Conservation (phyloP, 108 stramenopile species). For the Pseudonitzschia multistriata region DNA sequence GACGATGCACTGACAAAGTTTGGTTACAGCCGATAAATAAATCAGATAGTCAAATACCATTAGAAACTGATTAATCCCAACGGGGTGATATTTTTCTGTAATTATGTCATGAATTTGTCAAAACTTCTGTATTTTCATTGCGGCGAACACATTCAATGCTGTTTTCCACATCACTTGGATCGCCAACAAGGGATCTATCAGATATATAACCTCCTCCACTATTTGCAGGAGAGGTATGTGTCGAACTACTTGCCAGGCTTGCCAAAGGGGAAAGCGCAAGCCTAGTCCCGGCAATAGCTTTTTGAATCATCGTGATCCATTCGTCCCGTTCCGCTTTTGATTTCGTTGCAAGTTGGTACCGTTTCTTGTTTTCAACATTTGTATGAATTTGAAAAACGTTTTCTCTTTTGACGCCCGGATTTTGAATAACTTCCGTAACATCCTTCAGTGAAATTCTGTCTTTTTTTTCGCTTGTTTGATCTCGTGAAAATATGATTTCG, state of each 20-base stretch:
- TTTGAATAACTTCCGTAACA: slow-evolving; percentile 18
- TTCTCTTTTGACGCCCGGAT: slow-evolving; percentile 8
- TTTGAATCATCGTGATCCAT: slow-evolving; percentile 27
- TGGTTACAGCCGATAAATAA: slow-evolving; percentile 59
- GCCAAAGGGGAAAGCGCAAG: too few species aligned
- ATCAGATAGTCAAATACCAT: too few species aligned
- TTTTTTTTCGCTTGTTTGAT: slow-evolving; percentile 1
- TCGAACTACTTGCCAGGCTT: not conserved
- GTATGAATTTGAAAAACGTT: slow-evolving; percentile 31
- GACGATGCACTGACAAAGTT: slow-evolving; percentile 71
- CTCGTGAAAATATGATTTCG: slow-evolving; percentile 13
- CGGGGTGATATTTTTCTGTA: too few species aligned
- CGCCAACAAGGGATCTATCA: not conserved
- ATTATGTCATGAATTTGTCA: not conserved
- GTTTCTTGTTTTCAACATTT: slow-evolving; percentile 4
- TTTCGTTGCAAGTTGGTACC: slow-evolving; percentile 12
- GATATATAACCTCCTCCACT: not conserved
- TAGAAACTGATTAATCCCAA: too few species aligned
- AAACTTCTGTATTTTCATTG: not conserved
- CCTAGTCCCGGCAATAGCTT: not conserved
- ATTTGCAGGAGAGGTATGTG: not conserved
- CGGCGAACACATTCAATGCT: slow-evolving; percentile 5
- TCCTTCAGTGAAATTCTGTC: slow-evolving; percentile 19
- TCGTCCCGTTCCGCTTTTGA: slow-evolving; percentile 19
- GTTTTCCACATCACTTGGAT: not conserved